Evolutionary conservation across 148 eudicot species (phyloP).

Genomic region (Silene latifolia): DNA sequence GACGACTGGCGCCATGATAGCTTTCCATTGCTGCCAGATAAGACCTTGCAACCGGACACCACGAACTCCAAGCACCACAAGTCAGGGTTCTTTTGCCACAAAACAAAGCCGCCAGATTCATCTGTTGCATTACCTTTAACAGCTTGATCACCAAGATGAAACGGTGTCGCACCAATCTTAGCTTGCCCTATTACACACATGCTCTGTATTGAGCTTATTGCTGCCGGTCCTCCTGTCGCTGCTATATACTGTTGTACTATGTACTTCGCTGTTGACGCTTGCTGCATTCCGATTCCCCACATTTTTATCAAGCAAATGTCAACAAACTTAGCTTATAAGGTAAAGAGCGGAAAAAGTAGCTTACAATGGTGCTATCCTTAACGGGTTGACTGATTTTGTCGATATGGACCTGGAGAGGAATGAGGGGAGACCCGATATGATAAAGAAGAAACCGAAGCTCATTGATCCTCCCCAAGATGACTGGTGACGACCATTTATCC

Average conservation of each 20-base stretch:
- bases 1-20: slow-evolving; percentile 89
- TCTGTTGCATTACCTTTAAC: slow-evolving; percentile 54
- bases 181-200: slow-evolving; percentile 84
- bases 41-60: slow-evolving; percentile 84
- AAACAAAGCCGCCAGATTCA: slow-evolving; percentile 81
- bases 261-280: slow-evolving; percentile 94
- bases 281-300: slow-evolving; percentile 38
- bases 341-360: no score
- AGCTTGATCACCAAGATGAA: slow-evolving; percentile 61
- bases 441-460: slow-evolving; percentile 83
- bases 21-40: slow-evolving; percentile 84
- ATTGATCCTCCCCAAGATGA: slow-evolving; percentile 63
- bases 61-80: slow-evolving; percentile 77
- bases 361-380: slow-evolving; percentile 72
- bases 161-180: slow-evolving; percentile 67
- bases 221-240: slow-evolving; percentile 80
- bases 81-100: slow-evolving; percentile 88
- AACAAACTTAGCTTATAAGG: no score
- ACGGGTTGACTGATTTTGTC: slow-evolving; percentile 58
- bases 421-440: slow-evolving; percentile 72
- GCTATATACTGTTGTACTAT: slow-evolving; percentile 91
- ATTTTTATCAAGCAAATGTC: no score
- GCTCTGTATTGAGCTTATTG: slow-evolving; percentile 62
- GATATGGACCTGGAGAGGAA: slow-evolving; percentile 83
- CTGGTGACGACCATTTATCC: slow-evolving; percentile 78